A percentile compares a stretch with the other conserved stretches of the same genome.
These are phyloP conservation scores for Thraustochytrium sp. DNA, from an alignment of 352 stramenopile genomes.

Conservation along the genomic window DNA sequence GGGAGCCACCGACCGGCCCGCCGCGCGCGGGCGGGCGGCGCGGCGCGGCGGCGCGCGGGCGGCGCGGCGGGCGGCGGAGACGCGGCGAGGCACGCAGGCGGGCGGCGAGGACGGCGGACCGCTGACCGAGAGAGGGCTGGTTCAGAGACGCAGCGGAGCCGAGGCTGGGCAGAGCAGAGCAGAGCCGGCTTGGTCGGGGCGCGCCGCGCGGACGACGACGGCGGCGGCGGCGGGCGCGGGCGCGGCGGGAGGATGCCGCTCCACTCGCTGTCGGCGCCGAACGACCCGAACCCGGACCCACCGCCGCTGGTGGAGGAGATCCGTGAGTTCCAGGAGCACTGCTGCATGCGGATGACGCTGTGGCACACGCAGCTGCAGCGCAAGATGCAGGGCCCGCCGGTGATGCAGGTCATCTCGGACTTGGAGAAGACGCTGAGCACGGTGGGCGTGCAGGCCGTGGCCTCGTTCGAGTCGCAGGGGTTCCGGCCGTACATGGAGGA, in stretches of 20 bases:
- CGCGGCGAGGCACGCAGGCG: no score
- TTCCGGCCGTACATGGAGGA: slow-evolving; percentile 38
- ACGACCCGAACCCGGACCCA: slow-evolving; percentile 27
- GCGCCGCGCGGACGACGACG: no score
- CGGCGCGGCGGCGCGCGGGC: no score
- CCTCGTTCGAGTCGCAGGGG: slow-evolving; percentile 23
- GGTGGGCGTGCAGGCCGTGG: background rate
- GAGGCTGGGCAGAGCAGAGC: no score
- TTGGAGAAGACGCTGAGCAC: background rate
- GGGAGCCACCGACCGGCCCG: no score
- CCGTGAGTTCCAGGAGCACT: slow-evolving; percentile 12
- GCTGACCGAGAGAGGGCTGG: no score
- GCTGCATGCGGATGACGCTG: slow-evolving; percentile 37
- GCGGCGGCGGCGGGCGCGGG: background rate
- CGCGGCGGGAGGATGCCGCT: background rate
- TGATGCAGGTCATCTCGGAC: background rate
- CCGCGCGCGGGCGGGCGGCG: no score
- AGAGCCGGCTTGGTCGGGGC: no score
- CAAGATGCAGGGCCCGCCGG: background rate
- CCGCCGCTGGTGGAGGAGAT: slow-evolving; percentile 39
- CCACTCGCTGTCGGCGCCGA: background rate
- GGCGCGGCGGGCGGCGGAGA: no score
- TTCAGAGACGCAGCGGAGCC: no score
- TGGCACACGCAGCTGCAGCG: background rate
- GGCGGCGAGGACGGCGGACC: no score